These are phyloP conservation scores for Rubus parviflorus DNA, from an alignment of 306 rosid genomes.

Conservation along the genomic window DNA sequence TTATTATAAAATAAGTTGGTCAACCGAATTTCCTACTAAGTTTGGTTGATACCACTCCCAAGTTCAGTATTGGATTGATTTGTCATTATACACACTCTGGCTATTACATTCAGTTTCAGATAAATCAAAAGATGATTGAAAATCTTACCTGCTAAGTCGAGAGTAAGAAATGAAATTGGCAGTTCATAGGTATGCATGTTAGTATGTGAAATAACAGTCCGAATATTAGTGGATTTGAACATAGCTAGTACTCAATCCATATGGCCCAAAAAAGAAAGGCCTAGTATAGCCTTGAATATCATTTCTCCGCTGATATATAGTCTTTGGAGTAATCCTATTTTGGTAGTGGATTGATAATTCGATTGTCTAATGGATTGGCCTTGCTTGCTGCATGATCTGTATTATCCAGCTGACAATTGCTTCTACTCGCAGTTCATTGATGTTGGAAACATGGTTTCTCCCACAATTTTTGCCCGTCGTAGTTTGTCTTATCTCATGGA, in stretches of 20 bases:
- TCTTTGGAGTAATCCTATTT: not conserved
- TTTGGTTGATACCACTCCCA: not conserved
- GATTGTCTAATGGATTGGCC: slow-evolving; percentile 6
- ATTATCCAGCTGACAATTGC: slow-evolving; percentile 5
- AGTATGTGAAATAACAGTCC: not conserved
- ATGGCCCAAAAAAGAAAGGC: no score
- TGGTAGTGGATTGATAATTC: not conserved
- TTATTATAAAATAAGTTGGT: not conserved
- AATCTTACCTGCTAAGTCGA: not conserved
- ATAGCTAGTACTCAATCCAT: no score
- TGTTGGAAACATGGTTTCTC: slow-evolving; percentile 76
- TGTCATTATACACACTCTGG: not conserved
- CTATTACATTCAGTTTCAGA: not conserved
- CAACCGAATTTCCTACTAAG: not conserved
- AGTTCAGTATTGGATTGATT: not conserved
- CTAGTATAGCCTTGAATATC: not conserved
- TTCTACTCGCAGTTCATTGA: slow-evolving; percentile 57
- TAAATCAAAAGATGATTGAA: not conserved
- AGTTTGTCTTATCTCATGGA: slow-evolving; percentile 68
- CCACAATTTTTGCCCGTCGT: slow-evolving; percentile 65
- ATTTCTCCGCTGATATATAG: not conserved
- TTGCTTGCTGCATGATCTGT: not conserved
- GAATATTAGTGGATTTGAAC: no score
- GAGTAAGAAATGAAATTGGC: not conserved
- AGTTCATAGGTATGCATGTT: not conserved